phyloP scores from a whole-genome alignment of 2,329 filamentous ascomycete genomes.

The Helotiales sp. region DNA sequence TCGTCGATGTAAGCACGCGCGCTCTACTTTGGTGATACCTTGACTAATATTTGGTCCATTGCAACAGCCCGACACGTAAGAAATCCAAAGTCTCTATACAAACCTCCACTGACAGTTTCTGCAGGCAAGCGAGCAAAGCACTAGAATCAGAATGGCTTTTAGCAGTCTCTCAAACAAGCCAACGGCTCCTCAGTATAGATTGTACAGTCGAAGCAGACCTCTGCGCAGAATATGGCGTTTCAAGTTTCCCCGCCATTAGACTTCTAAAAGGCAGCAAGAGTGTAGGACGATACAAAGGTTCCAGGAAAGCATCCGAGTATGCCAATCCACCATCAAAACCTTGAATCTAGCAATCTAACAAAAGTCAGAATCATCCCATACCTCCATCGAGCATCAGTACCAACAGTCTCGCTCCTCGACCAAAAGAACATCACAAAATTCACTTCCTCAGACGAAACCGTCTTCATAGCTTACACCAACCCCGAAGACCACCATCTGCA shows the following conservation, averaged over 20 bases:
- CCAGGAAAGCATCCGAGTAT: slow-evolving; percentile 41
- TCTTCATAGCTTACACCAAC: slow-evolving; percentile 43
- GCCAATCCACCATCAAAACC: slow-evolving; percentile 13
- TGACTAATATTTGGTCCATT: too few relatives aligned
- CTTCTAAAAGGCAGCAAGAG: slow-evolving; percentile 40
- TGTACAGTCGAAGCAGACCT: slow-evolving; percentile 38
- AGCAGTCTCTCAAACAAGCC: slow-evolving; percentile 22
- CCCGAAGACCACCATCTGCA: slow-evolving; percentile 33
- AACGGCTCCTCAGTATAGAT: slow-evolving; percentile 40
- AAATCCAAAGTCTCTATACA: neutral
- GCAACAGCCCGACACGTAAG: slow-evolving; percentile 25
- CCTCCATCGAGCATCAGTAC: slow-evolving; percentile 33
- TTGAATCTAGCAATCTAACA: neutral
- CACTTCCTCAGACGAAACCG: slow-evolving; percentile 40
- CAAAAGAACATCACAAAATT: slow-evolving; percentile 36
- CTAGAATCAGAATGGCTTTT: slow-evolving; percentile 25
- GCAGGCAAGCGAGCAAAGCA: slow-evolving; percentile 19
- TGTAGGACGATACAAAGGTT: slow-evolving; percentile 44
- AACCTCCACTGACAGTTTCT: neutral
- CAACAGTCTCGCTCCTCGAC: slow-evolving; percentile 32
- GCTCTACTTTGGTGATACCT: neutral
- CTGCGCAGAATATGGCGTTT: slow-evolving; percentile 44
- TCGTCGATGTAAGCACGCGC: slow-evolving; percentile 15
- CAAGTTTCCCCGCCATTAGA: slow-evolving; percentile 48
- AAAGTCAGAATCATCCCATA: slow-evolving; percentile 32